phyloP scores from a whole-genome alignment of 148 eudicot genomes.

The Fagopyrum tataricum region DNA sequence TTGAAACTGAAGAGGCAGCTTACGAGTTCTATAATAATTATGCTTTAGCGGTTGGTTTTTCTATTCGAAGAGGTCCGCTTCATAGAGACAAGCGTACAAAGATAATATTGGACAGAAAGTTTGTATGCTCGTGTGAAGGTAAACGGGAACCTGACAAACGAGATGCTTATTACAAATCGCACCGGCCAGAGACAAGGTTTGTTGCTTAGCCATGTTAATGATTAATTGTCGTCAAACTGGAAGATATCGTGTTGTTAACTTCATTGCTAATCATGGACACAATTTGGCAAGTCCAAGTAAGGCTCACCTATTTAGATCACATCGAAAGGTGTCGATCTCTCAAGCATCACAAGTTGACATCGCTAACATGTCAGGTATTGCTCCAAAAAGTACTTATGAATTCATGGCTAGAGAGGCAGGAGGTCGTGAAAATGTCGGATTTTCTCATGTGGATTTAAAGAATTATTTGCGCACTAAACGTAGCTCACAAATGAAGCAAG shows the following conservation, averaged over 20 bases:
- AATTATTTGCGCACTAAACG: background rate
- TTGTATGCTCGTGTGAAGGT: slow-evolving; percentile 9
- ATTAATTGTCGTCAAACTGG: too few relatives aligned
- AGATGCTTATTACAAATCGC: background rate
- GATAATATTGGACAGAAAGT: background rate
- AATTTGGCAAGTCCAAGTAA: too few relatives aligned
- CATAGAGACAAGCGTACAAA: background rate
- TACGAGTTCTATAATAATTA: background rate
- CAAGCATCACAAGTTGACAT: too few relatives aligned
- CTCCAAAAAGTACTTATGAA: slow-evolving; percentile 6
- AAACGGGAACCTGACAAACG: background rate
- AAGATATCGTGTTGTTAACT: slow-evolving; percentile 6
- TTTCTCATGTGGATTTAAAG: slow-evolving; percentile 9
- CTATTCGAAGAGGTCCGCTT: background rate
- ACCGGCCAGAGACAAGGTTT: too few relatives aligned
- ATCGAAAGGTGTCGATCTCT: too few relatives aligned
- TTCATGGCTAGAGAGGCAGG: slow-evolving; percentile 11
- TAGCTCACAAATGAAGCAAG: too few relatives aligned
- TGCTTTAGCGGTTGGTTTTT: background rate
- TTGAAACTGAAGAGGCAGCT: too few relatives aligned
- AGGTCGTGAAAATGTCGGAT: slow-evolving; percentile 14
- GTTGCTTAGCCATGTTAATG: too few relatives aligned
- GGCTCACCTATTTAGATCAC: too few relatives aligned
- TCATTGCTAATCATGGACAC: background rate
- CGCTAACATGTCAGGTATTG: background rate